Evolutionary conservation across 345 rosid species (phyloP).

Genomic region (Durio zibethinus): DNA sequence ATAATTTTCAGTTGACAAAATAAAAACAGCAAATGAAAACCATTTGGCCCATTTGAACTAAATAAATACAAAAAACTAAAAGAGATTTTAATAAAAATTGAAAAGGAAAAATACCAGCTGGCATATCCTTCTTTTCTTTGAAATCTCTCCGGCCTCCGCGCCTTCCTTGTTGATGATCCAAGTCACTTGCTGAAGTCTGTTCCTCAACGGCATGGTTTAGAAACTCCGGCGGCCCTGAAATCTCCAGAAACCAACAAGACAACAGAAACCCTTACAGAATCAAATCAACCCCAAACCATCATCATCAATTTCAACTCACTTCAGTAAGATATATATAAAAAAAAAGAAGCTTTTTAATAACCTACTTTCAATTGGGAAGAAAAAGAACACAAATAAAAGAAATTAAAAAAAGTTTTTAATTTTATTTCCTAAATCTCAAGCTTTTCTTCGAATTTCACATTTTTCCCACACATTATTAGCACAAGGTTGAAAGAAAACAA

Average conservation of each 20-base stretch:
- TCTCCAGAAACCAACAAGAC: constrained; percentile 40
- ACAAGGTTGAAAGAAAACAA: not conserved
- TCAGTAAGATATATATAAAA: not conserved
- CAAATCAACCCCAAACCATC: not conserved
- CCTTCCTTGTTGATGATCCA: constrained; percentile 36
- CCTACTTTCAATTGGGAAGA: not conserved
- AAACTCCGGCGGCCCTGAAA: constrained; percentile 88
- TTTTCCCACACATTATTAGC: not conserved
- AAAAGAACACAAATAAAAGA: not conserved
- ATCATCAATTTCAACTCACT: not conserved
- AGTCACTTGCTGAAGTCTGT: constrained; percentile 40
- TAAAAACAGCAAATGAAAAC: not conserved
- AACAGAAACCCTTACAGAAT: constrained; percentile 10
- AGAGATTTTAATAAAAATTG: not conserved
- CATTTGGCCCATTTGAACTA: not conserved
- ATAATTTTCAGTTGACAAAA: not conserved
- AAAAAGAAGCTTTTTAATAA: not conserved
- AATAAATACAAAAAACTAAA: not conserved
- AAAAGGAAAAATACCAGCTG: constrained; percentile 44
- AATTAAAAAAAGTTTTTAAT: not conserved
- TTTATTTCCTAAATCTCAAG: not conserved
- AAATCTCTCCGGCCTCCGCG: constrained; percentile 46
- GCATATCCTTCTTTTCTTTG: constrained; percentile 61
- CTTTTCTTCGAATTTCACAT: not conserved
- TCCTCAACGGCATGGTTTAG: constrained; percentile 63